Base-by-base conservation (phyloP, 805 yeast species). In the Saturnispora ahearnii region DNA sequence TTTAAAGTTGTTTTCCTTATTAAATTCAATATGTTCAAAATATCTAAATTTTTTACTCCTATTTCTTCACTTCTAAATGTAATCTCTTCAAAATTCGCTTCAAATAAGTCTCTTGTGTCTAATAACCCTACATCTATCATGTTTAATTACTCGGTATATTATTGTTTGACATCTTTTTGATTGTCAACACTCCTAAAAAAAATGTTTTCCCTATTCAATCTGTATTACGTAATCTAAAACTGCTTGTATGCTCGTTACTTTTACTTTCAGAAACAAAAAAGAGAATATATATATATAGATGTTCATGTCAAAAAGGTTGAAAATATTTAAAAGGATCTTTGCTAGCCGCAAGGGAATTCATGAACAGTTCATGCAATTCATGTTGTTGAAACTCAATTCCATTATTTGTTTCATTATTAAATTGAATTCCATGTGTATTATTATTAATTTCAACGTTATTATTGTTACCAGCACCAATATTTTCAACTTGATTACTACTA, bases 241-340 rank as follows among this genome's bases (percentile, higher is more conserved):
- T 6, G 6, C 6, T 26, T 26, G 29, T 26, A 26, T 26, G 29
- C 29, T 26, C 29, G 3, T 26, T 5, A 26, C 29, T 26, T 26
- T 6, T 26, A 26, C 9, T 26, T 26, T 26, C 9, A 18, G 24
- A 36, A 18, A 18, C 21, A 15, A 36, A 36, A 36, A 13, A 9
- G 24, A 15, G 4, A 4, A 36, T 12, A 22, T 21, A 38, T 9
- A 41, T 18, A 24, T 13, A 15, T n/a, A 15, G n/a, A 26, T 36
- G 13, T 22, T 36, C 18, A 22, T 9, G n/a, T 46, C 24, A 46
- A 40, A 46, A 46, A n/a, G 44, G 15, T 24, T 41, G 41, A 26
- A 46, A 41, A 21, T 21, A 46, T 32, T 28, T 24, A n/a, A 46
- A 46, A 11, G 49, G 49, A 22, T 46, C 49, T 9, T 33, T 31